Evolutionary conservation across 495 filamentous ascomycete genomes (phyloP).

Genomic region (Schizothecium vesticola): DNA sequence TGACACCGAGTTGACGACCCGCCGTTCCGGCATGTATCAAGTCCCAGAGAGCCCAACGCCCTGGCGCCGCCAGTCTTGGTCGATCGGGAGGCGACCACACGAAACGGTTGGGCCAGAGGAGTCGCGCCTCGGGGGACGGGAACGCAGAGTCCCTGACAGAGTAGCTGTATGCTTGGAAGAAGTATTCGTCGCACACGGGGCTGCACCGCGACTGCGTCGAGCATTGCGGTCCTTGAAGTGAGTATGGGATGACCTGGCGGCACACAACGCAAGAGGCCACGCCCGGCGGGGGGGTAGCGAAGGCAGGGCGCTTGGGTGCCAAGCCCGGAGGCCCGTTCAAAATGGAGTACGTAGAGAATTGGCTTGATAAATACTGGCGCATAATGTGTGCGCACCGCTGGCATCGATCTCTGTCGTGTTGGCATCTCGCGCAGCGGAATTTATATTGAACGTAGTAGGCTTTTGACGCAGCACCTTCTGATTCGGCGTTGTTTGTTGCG

Average conservation of each 20-base stretch:
- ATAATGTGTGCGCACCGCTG: background rate
- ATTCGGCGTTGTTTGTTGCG: too few species aligned
- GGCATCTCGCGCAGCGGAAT: background rate
- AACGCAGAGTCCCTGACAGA: background rate
- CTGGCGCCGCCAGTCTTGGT: background rate
- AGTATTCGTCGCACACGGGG: background rate
- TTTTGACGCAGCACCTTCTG: too few species aligned
- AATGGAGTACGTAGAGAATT: background rate
- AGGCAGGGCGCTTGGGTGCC: background rate
- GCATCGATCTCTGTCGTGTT: background rate
- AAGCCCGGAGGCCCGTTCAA: background rate
- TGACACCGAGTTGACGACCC: background rate
- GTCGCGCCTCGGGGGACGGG: background rate
- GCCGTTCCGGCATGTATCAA: background rate
- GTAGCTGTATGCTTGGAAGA: background rate
- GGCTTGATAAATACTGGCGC: background rate
- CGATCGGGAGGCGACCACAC: background rate
- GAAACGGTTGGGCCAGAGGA: background rate
- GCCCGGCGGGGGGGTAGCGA: background rate
- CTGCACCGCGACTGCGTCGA: background rate
- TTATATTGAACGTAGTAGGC: too few species aligned
- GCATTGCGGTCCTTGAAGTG: background rate
- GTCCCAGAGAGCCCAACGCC: background rate
- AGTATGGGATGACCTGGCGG: background rate
- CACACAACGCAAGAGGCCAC: background rate